A percentile compares a stretch with the other conserved stretches of the same genome.
Evolutionary conservation across 2,329 filamentous ascomycete genomes (phyloP).

Genomic region (Cercospora beticola): DNA sequence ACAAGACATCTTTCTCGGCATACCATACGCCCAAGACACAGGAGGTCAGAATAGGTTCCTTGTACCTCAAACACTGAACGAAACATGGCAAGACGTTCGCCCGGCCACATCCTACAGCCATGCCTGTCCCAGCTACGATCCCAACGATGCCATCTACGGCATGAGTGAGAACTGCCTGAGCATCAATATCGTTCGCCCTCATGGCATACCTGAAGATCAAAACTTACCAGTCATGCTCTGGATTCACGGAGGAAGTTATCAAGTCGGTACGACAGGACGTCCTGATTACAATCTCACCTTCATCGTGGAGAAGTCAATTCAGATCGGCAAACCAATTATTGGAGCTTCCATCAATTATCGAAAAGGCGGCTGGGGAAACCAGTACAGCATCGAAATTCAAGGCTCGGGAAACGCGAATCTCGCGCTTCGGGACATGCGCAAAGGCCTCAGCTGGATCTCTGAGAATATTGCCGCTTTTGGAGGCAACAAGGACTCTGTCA

Average conservation of each 20-base stretch:
- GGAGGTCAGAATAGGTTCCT: slow-evolving; percentile 36
- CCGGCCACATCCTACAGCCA: slow-evolving; percentile 23
- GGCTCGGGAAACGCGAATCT: slow-evolving; percentile 54
- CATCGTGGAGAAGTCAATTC: slow-evolving; percentile 51
- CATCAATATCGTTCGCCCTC: slow-evolving; percentile 60
- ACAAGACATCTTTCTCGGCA: slow-evolving; percentile 50
- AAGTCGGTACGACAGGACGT: slow-evolving; percentile 22
- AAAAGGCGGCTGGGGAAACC: slow-evolving; percentile 67
- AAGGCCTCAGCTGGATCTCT: slow-evolving; percentile 47
- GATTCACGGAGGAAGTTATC: slow-evolving; percentile 51
- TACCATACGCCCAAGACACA: slow-evolving; percentile 41
- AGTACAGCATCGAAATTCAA: slow-evolving; percentile 57
- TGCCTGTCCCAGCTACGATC: slow-evolving; percentile 23
- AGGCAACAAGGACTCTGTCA: slow-evolving; percentile 22
- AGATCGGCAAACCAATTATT: slow-evolving; percentile 52
- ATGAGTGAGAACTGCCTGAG: slow-evolving; percentile 57
- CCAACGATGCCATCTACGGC: slow-evolving; percentile 19
- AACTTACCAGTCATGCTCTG: slow-evolving; percentile 58
- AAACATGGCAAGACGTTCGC: slow-evolving; percentile 20
- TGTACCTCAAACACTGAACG: slow-evolving; percentile 28
- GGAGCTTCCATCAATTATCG: slow-evolving; percentile 64
- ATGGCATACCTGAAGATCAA: slow-evolving; percentile 43
- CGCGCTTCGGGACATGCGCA: slow-evolving; percentile 46
- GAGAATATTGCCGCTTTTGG: slow-evolving; percentile 40
- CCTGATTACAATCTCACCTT: slow-evolving; percentile 60